Percentiles rank a stretch among this genome's conserved stretches.
Evolutionary conservation across 805 yeast genomes (phyloP).

Genomic region (Yarrowia sp.): DNA sequence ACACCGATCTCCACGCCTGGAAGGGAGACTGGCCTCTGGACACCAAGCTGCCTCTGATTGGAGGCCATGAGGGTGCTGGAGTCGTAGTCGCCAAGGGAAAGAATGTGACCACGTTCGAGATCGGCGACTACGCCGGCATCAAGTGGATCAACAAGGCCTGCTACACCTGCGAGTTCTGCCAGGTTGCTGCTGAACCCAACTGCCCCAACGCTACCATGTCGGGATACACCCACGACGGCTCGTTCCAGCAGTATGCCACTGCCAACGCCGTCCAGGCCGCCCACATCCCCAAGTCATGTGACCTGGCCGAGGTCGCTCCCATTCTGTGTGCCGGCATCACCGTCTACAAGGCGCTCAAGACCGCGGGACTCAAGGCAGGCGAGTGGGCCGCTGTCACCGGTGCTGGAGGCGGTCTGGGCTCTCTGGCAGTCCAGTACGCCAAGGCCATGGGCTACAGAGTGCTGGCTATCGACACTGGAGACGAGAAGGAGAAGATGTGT

Average conservation of each 20-base stretch:
- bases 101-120: slow-evolving; percentile 70
- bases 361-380: slow-evolving; percentile 72
- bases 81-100: slow-evolving; percentile 78
- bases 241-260: slow-evolving; percentile 89
- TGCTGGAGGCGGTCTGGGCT: slow-evolving; percentile 82
- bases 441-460: slow-evolving; percentile 79
- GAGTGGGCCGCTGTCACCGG: slow-evolving; percentile 81
- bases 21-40: slow-evolving; percentile 90
- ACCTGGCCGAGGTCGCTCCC: slow-evolving; percentile 81
- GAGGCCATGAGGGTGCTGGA: slow-evolving; percentile 93
- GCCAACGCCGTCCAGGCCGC: slow-evolving; percentile 91
- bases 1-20: slow-evolving; percentile 94
- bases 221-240: slow-evolving; percentile 89
- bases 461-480: slow-evolving; percentile 75
- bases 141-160: slow-evolving; percentile 86
- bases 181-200: slow-evolving; percentile 68
- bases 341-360: slow-evolving; percentile 87
- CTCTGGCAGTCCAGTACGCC: slow-evolving; percentile 77
- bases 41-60: slow-evolving; percentile 77
- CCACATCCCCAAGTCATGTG: slow-evolving; percentile 72
- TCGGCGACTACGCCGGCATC: slow-evolving; percentile 83
- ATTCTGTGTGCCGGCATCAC: slow-evolving; percentile 92
- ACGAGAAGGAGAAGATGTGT: slow-evolving; percentile 62
- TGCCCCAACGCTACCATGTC: slow-evolving; percentile 74
- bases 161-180: slow-evolving; percentile 77